A percentile compares a stretch with the other conserved stretches of the same genome.
Conservation (phyloP, 495 filamentous ascomycete species). For the Geopyxis carbonaria region DNA sequence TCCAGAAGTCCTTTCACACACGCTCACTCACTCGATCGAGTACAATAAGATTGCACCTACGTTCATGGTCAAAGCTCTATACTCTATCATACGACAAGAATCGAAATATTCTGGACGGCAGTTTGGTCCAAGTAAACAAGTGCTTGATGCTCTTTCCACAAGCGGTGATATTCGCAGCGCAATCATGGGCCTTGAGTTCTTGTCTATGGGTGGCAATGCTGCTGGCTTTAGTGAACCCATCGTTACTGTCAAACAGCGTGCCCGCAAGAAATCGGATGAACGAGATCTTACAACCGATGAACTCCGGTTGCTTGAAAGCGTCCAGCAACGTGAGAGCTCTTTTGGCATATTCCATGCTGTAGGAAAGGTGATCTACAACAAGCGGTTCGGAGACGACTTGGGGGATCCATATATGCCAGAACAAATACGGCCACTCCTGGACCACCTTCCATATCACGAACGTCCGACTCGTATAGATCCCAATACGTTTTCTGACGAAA, state of each 20-base stretch:
- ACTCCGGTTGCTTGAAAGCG: constrained; percentile 44
- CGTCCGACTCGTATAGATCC: constrained; percentile 49
- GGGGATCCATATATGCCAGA: constrained; percentile 16
- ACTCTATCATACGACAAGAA: constrained; percentile 63
- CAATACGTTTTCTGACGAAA: constrained; percentile 67
- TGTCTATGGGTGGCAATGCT: constrained; percentile 59
- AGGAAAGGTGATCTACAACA: constrained; percentile 89
- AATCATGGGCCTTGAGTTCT: constrained; percentile 72
- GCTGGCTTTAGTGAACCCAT: constrained; percentile 21
- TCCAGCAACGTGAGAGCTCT: constrained; percentile 71
- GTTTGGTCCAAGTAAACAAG: constrained; percentile 42
- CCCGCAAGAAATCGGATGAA: constrained; percentile 35
- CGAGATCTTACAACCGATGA: constrained; percentile 54
- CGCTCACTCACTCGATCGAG: constrained; percentile 57
- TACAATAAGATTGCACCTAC: constrained; percentile 88
- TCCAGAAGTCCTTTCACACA: constrained; percentile 62
- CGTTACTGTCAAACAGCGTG: not conserved
- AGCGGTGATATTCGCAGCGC: constrained; percentile 87
- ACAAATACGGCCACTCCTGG: constrained; percentile 29
- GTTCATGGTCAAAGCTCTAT: constrained; percentile 65
- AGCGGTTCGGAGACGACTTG: constrained; percentile 30
- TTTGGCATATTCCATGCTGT: constrained; percentile 92
- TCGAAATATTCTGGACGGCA: constrained; percentile 49
- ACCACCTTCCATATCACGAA: constrained; percentile 30
- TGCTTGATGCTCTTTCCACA: constrained; percentile 59